Conservation (phyloP, 2,329 filamentous ascomycete genomes). For the Blumeria graminis region DNA sequence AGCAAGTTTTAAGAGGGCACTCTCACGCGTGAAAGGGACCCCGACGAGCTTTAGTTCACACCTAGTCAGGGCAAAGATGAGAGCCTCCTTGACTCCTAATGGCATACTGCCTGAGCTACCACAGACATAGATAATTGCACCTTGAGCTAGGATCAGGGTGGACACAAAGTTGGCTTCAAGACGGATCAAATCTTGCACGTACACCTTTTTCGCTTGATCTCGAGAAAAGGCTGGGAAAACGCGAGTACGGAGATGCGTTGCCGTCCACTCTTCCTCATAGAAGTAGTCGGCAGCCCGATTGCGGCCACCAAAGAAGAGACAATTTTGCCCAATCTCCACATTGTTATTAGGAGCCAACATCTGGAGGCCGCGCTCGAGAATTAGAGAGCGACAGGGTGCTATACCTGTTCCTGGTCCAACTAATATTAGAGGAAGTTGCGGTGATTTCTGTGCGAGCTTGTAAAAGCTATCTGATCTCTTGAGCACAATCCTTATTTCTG, state of each 20-base stretch:
- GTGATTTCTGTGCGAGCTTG: slow-evolving; percentile 19
- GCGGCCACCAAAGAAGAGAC: slow-evolving; percentile 70
- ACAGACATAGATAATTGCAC: slow-evolving; percentile 31
- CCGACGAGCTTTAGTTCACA: not conserved
- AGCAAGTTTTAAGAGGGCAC: slow-evolving; percentile 19
- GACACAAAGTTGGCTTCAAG: slow-evolving; percentile 17
- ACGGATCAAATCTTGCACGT: slow-evolving; percentile 29
- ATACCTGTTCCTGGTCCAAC: slow-evolving; percentile 72
- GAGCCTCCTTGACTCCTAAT: slow-evolving; percentile 38
- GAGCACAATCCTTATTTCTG: not conserved
- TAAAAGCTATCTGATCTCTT: slow-evolving; percentile 11
- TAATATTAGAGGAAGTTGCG: slow-evolving; percentile 35
- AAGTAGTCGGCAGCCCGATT: slow-evolving; percentile 56
- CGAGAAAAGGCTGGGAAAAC: slow-evolving; percentile 46
- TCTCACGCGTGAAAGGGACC: not conserved
- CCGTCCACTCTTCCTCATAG: slow-evolving; percentile 53
- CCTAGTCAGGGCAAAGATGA: slow-evolving; percentile 30
- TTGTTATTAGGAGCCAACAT: slow-evolving; percentile 10
- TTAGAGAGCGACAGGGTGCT: slow-evolving; percentile 57
- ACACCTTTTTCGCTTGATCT: slow-evolving; percentile 38
- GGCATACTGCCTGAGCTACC: slow-evolving; percentile 45
- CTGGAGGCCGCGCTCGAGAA: slow-evolving; percentile 37
- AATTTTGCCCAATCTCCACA: slow-evolving; percentile 9
- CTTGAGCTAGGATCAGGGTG: slow-evolving; percentile 22
- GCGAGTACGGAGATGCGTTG: slow-evolving; percentile 20